Base-by-base conservation (phyloP, 768 basidiomycete species). In the Inosperma sp. region DNA sequence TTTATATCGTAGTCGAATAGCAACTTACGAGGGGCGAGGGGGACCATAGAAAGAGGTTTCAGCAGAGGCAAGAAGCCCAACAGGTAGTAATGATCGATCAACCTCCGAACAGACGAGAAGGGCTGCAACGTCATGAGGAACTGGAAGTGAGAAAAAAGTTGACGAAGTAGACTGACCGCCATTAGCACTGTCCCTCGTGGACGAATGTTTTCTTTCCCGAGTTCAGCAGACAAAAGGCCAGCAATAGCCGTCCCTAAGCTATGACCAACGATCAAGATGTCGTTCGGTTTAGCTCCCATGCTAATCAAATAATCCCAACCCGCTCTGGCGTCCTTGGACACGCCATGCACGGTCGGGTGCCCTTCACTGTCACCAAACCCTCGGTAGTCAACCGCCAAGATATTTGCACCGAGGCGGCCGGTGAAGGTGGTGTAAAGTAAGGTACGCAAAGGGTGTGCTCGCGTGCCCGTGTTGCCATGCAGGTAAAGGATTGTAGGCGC, bases 201-300 rank as follows among this genome's bases (percentile, higher is more conserved):
- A 19, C 65, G 58, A 34, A 72, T 60, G 1, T 62, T 65, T 47
- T 77, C 76, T 25, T 68, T 66, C 4, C 76, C 73, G n/a, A 81
- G 72, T 26, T 75, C 64, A 7, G 74, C 72, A 13, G 72, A 66
- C 21, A 81, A 67, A 34, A 75, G 52, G 6, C 70, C 67, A 25
- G 70, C 77, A 1, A 93, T 81, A 4, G 80, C 87, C 0, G 88
- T 89, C 0, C 89, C 89, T 2, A 92, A 69, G 59, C 85, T 87
- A 57, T 88, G 86, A 0, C 88, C 89, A 7, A 85, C 67, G 27
- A 92, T 66, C 12, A 85, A 64, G 25, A 91, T 72, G 49, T 79
- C 71, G 44, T 72, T 65, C 3, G 74, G 65, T 6, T 64, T 58
- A 0, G 81, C 80, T 0, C 80, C 80, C 22, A 73, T 70, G 7